These are phyloP conservation scores for Strigomonas oncopelti DNA, from an alignment of 208 protist species.

Conservation along the genomic window DNA sequence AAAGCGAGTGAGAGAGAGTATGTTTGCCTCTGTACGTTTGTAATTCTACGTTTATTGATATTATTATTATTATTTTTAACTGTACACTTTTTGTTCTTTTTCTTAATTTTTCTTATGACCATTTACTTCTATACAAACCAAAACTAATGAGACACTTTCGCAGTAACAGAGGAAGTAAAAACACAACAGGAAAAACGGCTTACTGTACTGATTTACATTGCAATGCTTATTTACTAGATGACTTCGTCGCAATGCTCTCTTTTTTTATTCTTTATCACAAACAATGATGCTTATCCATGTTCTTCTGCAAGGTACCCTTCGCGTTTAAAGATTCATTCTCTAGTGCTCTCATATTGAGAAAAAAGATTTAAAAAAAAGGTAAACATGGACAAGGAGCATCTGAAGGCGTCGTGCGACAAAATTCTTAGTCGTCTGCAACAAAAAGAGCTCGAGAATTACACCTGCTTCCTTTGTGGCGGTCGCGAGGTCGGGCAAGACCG, in stretches of 20 bases:
- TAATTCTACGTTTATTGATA: neutral
- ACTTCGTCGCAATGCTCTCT: too few relatives aligned
- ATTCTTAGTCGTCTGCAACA: slow-evolving; percentile 50
- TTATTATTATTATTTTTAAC: too few relatives aligned
- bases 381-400: slow-evolving; percentile 3
- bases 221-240: too few relatives aligned
- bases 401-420: slow-evolving; percentile 46
- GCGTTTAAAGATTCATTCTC: too few relatives aligned
- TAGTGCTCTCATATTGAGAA: too few relatives aligned
- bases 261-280: too few relatives aligned
- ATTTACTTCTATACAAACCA: slow-evolving; percentile 17
- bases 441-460: slow-evolving; percentile 23
- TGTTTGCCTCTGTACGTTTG: neutral
- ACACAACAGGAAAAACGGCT: neutral
- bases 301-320: too few relatives aligned
- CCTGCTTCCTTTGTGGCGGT: slow-evolving; percentile 49
- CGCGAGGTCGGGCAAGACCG: slow-evolving; percentile 41
- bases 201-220: too few relatives aligned
- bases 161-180: neutral
- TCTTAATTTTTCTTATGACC: neutral
- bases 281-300: too few relatives aligned
- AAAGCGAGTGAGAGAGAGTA: neutral
- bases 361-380: neutral
- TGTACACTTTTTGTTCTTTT: slow-evolving; percentile 5
- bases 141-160: neutral